Conservation (phyloP, 1,139 yeast species). For the Kurtzmaniella natalensis region DNA sequence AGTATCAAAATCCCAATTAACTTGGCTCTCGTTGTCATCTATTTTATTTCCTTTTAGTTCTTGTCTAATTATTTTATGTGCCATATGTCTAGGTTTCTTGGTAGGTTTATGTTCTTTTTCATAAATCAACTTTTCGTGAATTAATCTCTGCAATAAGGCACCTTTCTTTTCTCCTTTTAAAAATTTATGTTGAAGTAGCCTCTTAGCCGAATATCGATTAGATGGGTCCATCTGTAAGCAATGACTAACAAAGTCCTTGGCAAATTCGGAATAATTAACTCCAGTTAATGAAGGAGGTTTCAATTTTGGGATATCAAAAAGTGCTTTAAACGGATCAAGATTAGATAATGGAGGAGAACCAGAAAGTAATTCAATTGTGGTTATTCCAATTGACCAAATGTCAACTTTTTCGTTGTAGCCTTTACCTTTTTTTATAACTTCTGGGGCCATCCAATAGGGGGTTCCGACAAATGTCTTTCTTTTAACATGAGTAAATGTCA, state of each 20-base stretch:
- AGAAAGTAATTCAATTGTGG: slow-evolving; percentile 67
- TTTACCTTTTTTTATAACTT: slow-evolving; percentile 50
- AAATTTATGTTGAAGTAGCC: slow-evolving; percentile 44
- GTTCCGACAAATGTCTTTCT: slow-evolving; percentile 82
- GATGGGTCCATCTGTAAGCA: slow-evolving; percentile 59
- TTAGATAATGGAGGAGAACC: slow-evolving; percentile 72
- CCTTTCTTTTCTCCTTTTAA: slow-evolving; percentile 21
- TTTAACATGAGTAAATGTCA: slow-evolving; percentile 55
- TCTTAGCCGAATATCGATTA: slow-evolving; percentile 45
- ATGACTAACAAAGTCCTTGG: slow-evolving; percentile 55
- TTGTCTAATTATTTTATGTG: neutral
- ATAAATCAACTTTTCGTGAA: slow-evolving; percentile 23
- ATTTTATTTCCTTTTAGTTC: slow-evolving; percentile 11
- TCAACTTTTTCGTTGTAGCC: slow-evolving; percentile 74
- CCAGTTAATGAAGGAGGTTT: slow-evolving; percentile 61
- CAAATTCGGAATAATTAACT: slow-evolving; percentile 37
- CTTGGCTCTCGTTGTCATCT: slow-evolving; percentile 1
- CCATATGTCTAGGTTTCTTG: slow-evolving; percentile 21
- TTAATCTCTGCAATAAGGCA: slow-evolving; percentile 15
- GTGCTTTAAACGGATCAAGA: slow-evolving; percentile 69
- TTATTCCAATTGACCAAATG: slow-evolving; percentile 85
- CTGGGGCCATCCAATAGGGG: slow-evolving; percentile 96
- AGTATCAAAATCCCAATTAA: slow-evolving; percentile 20
- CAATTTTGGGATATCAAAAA: slow-evolving; percentile 65
- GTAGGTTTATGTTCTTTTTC: slow-evolving; percentile 3